A percentile compares a stretch with the other conserved stretches of the same genome.
phyloP scores from a whole-genome alignment of 331 rosid genomes.

The Saraca asoca region DNA sequence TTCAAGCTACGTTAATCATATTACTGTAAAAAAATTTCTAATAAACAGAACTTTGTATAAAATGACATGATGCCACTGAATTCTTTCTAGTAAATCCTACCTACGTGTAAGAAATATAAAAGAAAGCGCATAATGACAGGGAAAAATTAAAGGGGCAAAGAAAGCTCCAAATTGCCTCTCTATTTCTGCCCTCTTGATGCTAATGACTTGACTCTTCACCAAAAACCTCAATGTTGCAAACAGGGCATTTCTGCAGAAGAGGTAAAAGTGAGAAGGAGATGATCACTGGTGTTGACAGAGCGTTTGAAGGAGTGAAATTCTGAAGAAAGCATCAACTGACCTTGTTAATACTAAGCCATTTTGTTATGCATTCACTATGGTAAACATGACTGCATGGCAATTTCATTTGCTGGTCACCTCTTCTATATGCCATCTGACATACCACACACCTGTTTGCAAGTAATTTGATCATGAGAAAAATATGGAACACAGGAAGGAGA shows the following conservation, averaged over 20 bases:
- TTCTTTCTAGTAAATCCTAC: conserved; percentile 43
- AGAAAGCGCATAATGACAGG: not conserved
- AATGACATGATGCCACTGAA: conserved; percentile 27
- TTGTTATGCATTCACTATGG: conserved; percentile 81
- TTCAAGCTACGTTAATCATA: conserved; percentile 38
- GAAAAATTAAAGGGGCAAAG: conserved; percentile 26
- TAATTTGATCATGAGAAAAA: conserved; percentile 22
- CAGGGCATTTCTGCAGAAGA: conserved; percentile 76
- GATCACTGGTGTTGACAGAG: not conserved
- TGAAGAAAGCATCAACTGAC: conserved; percentile 37
- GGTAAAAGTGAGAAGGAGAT: conserved; percentile 5
- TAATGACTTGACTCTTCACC: conserved; percentile 56
- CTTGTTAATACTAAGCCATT: conserved; percentile 96
- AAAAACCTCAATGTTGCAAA: conserved; percentile 89
- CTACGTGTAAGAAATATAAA: conserved; percentile 38
- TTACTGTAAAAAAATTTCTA: conserved; percentile 29
- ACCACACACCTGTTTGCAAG: conserved; percentile 71
- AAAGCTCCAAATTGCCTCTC: conserved; percentile 14
- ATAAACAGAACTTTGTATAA: conserved; percentile 37
- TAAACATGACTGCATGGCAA: conserved; percentile 91
- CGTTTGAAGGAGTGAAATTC: conserved; percentile 1
- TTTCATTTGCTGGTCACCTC: conserved; percentile 82
- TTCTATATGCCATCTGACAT: conserved; percentile 89
- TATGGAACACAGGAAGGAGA: not conserved
- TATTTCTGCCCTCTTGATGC: conserved; percentile 31